These are phyloP conservation scores for Trichosporon ovoides DNA, from an alignment of 1,284 basidiomycete genomes.

Conservation along the genomic window DNA sequence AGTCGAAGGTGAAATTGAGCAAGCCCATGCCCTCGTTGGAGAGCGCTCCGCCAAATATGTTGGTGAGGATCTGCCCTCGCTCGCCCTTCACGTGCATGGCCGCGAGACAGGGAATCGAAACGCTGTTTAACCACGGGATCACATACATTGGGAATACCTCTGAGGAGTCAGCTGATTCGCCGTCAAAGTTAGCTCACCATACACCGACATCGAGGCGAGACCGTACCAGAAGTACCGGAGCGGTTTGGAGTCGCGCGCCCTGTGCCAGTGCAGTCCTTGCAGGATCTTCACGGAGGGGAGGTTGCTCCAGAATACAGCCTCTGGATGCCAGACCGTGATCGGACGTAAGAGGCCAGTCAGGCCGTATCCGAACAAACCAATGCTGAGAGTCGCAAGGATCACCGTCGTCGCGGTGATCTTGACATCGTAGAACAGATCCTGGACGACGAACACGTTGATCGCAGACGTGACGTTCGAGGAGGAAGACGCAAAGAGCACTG, in stretches of 20 bases:
- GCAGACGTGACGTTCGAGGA: slow-evolving; percentile 55
- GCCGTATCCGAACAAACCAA: slow-evolving; percentile 63
- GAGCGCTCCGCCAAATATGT: slow-evolving; percentile 35
- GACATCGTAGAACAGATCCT: slow-evolving; percentile 57
- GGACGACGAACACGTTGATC: slow-evolving; percentile 60
- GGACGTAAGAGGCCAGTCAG: slow-evolving; percentile 47
- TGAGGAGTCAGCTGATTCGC: not conserved
- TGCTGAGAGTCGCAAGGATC: slow-evolving; percentile 61
- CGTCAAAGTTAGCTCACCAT: not conserved
- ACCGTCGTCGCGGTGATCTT: slow-evolving; percentile 57
- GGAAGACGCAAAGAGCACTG: slow-evolving; percentile 59
- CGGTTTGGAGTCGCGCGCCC: slow-evolving; percentile 54
- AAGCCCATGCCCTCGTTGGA: slow-evolving; percentile 37
- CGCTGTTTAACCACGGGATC: slow-evolving; percentile 33
- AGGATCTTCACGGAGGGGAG: slow-evolving; percentile 33
- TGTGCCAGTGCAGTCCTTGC: slow-evolving; percentile 34
- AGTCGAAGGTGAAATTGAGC: slow-evolving; percentile 33
- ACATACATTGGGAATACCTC: slow-evolving; percentile 53
- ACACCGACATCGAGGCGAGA: slow-evolving; percentile 24
- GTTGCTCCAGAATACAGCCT: slow-evolving; percentile 45
- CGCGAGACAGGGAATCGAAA: slow-evolving; percentile 50
- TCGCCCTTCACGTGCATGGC: slow-evolving; percentile 53
- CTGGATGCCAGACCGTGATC: slow-evolving; percentile 11
- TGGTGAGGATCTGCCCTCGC: slow-evolving; percentile 24
- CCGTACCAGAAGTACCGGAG: slow-evolving; percentile 60